Evolutionary conservation across 2,329 filamentous ascomycete genomes (phyloP), one percentile per base, ranked within the genome.

Genomic region (Sporothrix brasiliensis): DNA sequence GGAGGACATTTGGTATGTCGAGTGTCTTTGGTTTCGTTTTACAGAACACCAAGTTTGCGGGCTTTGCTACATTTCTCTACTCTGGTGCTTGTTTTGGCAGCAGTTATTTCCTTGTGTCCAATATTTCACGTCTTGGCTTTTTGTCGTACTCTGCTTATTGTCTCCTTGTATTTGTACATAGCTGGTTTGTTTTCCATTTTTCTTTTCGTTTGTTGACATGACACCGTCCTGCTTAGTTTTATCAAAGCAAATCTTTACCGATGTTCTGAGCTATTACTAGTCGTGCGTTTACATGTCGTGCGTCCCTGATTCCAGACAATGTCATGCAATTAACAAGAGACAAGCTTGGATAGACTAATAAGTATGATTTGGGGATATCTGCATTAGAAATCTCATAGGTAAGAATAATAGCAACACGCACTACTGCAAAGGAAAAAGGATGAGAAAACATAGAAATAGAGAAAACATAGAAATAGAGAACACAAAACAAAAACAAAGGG

Each of bases 351-450:
- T 30, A 67, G 61, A 24, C 63, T 72, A 71, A 63, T 54, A 69
- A 66, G 52, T 70, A 73, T 74, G 72, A 73, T 72, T 74, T 74
- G 73, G 72, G 73, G 83, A 86, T 86, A 86, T 87, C 82, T 86
- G 85, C 84, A 88, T 88, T 87, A 88, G 82, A 87, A 86, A 83
- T 83, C 81, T 82, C 86, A 81, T 87, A 87, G 78, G 83, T 84
- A 70, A 52, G 69, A 69, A 75, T 73, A 74, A 73, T 58, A 68
- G 69, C 63, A 74, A 65, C 68, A 66, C 71, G 66, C 68, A 69
- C 65, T 69, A 54, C n/a, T 47, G 34, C 5, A 34, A 34, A 34
- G 34, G 34, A 34, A 56, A 69, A 53, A 63, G 67, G 67, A 70
- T 63, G 50, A 70, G 41, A 65, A 53, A 61, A 71, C 58, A 60